A percentile compares a stretch with the other conserved stretches of the same genome.
Conservation (phyloP, 208 protist species). For the Trichomonas tenax region DNA sequence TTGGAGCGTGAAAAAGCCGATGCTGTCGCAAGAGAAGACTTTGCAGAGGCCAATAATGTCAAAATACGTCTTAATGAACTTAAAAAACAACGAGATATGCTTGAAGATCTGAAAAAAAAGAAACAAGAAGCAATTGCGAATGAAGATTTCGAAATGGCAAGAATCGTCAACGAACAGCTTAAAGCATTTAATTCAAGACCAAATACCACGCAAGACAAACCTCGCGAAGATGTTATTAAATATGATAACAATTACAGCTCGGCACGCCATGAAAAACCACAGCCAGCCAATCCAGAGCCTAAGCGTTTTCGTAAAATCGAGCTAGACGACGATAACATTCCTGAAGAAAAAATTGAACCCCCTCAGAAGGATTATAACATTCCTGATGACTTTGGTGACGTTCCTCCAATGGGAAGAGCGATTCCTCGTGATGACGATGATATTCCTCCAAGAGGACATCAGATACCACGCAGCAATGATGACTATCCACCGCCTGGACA, state of each 20-base stretch:
- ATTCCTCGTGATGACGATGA: neutral
- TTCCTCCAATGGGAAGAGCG: neutral
- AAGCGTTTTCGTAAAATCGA: neutral
- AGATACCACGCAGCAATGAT: neutral
- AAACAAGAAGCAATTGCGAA: neutral
- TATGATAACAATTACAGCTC: neutral
- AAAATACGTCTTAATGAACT: neutral
- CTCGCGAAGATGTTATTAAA: neutral
- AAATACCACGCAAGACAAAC: neutral
- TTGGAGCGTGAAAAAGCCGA: neutral
- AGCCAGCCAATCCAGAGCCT: neutral
- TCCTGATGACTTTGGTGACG: neutral
- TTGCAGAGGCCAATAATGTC: neutral
- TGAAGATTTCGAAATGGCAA: neutral
- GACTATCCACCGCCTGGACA: neutral
- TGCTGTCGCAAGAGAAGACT: neutral
- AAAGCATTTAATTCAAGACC: neutral
- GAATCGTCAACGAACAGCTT: neutral
- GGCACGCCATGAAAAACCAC: neutral
- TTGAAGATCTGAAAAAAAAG: neutral
- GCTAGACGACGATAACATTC: neutral
- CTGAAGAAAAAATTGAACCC: neutral
- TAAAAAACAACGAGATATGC: neutral
- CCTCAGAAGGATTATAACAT: too few species aligned
- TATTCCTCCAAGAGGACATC: too few species aligned